Percentiles rank a stretch among this genome's conserved stretches.
phyloP scores from a whole-genome alignment of 2,329 filamentous ascomycete species.

The Neonectria hederae region DNA sequence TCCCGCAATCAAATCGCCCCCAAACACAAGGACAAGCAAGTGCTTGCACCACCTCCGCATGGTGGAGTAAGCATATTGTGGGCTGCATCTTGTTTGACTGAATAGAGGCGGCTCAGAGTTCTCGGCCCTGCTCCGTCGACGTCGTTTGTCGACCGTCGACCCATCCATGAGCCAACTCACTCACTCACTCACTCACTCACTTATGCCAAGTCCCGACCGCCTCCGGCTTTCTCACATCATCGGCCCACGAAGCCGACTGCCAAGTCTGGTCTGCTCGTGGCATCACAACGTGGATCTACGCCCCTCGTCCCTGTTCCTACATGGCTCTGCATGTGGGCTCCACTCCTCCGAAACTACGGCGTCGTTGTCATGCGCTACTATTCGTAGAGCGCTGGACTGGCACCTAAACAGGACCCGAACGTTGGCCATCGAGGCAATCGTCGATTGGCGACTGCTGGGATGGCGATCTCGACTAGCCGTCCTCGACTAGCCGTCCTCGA shows the following conservation, averaged over 20 bases:
- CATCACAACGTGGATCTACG: conserved; percentile 34
- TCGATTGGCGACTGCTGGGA: conserved; percentile 40
- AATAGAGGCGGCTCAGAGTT: conserved; percentile 10
- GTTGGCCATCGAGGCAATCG: conserved; percentile 33
- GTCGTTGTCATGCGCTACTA: conserved; percentile 10
- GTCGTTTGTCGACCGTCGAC: not conserved
- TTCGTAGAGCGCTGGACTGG: not conserved
- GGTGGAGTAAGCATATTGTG: conserved; percentile 25
- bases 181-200: conserved; percentile 11
- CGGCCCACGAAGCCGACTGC: conserved; percentile 39
- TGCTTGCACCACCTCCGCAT: conserved; percentile 22
- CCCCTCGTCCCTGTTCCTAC: conserved; percentile 25
- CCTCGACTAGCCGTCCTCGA: conserved; percentile 11
- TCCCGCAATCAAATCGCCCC: not conserved
- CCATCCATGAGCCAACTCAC: conserved; percentile 22
- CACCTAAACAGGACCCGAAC: conserved; percentile 17
- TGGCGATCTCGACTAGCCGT: conserved; percentile 35
- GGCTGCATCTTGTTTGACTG: not conserved
- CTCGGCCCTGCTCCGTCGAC: conserved; percentile 17
- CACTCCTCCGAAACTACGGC: conserved; percentile 36
- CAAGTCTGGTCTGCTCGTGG: conserved; percentile 33
- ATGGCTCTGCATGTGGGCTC: conserved; percentile 24
- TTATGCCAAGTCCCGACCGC: conserved; percentile 26
- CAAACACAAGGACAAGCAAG: conserved; percentile 4
- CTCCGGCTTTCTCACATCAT: conserved; percentile 27